Base-by-base conservation (phyloP, 441 rosid species). In the Biscutella laevigata region DNA sequence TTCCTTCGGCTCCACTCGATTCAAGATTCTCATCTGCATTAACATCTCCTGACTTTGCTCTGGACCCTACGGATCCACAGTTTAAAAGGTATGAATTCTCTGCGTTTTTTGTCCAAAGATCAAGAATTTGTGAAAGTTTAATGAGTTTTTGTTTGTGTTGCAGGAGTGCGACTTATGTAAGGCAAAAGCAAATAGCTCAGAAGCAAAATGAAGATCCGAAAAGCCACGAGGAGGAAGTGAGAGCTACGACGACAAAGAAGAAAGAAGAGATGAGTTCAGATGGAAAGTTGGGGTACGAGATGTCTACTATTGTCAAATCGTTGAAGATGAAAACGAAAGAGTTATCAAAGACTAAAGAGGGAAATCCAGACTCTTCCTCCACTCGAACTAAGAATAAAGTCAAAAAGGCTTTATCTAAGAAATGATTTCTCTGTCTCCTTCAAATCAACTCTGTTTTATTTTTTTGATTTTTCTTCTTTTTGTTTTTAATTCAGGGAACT, bases 41-140 rank as follows among this genome's bases (percentile, higher is more conserved):
- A 68, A 68, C 61, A 3, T 74, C 82, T 29, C 84, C 88, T 41
- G 71, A 62, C 48, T 91, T 62, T 74, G 87, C 91, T 34, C 64
- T 88, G 65, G 98, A 91, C 62, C 98, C 98, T 46, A 91, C 98
- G 3, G 80, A 91, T 72, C 98, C 96, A 27, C 88, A 83, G 66
- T 92, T 78, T 75, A 88, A 84, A 75, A 80, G 98, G n/a, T n/a
- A n/a, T n/a, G n/a, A n/a, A n/a, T n/a, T n/a, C n/a, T n/a, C n/a
- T n/a, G n/a, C n/a, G n/a, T n/a, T n/a, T n/a, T n/a, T n/a, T n/a
- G n/a, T n/a, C n/a, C n/a, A n/a, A n/a, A n/a, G n/a, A n/a, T n/a
- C n/a, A n/a, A n/a, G n/a, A n/a, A 27, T 1, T 14, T 47, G 26
- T 27, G 14, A 0, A 41, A 50, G 58, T 8, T 57, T 1, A n/a